Conservation (phyloP, 805 yeast species). For the Wickerhamomyces pijperi region DNA sequence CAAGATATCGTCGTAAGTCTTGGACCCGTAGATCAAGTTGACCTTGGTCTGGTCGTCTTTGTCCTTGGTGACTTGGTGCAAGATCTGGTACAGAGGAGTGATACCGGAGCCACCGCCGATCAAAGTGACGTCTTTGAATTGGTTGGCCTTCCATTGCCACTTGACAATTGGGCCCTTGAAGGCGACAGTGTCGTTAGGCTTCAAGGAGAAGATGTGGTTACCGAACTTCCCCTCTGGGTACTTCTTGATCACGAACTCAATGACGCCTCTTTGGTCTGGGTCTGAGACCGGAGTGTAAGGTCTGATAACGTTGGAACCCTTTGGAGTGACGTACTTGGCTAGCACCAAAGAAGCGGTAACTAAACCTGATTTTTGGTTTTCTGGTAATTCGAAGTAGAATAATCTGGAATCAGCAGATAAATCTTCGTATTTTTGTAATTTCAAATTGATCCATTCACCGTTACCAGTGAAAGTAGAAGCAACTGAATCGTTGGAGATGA, state of each 20-base stretch:
- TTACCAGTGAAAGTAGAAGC: slow-evolving; percentile 47
- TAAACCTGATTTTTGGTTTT: slow-evolving; percentile 66
- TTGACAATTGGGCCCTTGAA: slow-evolving; percentile 92
- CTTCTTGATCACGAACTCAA: slow-evolving; percentile 74
- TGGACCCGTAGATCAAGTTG: slow-evolving; percentile 69
- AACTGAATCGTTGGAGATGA: slow-evolving; percentile 22
- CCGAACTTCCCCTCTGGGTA: slow-evolving; percentile 83
- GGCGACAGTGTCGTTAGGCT: slow-evolving; percentile 70
- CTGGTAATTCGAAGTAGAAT: slow-evolving; percentile 59
- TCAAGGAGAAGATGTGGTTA: slow-evolving; percentile 56
- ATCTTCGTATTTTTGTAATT: slow-evolving; percentile 34
- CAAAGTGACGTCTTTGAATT: slow-evolving; percentile 66
- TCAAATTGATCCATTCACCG: slow-evolving; percentile 64
- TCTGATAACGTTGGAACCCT: slow-evolving; percentile 77
- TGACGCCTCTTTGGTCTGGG: slow-evolving; percentile 53
- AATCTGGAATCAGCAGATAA: slow-evolving; percentile 56
- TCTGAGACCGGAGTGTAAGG: slow-evolving; percentile 76
- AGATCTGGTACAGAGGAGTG: slow-evolving; percentile 86
- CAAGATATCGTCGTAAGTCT: slow-evolving; percentile 70
- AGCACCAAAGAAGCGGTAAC: slow-evolving; percentile 69
- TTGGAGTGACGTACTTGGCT: slow-evolving; percentile 71
- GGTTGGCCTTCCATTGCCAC: slow-evolving; percentile 85
- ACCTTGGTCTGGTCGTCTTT: slow-evolving; percentile 87
- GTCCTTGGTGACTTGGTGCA: slow-evolving; percentile 64
- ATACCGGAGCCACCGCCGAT: slow-evolving; percentile 97